These are phyloP conservation scores for Vinca minor DNA, from an alignment of 257 asterid species.

Conservation along the genomic window DNA sequence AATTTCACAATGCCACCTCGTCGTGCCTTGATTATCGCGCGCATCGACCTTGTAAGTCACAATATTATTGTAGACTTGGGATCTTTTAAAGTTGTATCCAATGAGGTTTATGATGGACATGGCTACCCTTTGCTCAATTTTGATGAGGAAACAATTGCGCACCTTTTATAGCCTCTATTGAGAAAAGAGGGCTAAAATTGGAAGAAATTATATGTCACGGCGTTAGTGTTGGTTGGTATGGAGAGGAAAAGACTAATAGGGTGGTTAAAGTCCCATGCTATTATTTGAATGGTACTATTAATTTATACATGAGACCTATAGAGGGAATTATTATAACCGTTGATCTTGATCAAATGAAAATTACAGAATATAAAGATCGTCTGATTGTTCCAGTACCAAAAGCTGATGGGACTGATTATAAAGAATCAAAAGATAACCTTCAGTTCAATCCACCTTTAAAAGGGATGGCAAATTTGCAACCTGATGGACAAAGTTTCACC, in stretches of 20 bases:
- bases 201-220: conserved; percentile 58
- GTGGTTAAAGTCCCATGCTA: conserved; percentile 44
- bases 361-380: conserved; percentile 35
- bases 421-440: conserved; percentile 12
- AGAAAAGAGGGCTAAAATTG: conserved; percentile 43
- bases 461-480: conserved; percentile 2
- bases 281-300: conserved; percentile 53
- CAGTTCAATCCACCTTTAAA: not conserved
- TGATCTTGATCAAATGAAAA: conserved; percentile 60
- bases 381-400: conserved; percentile 50
- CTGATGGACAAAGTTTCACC: conserved; percentile 28
- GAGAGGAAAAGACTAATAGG: conserved; percentile 38
- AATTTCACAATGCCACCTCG: conserved; percentile 9
- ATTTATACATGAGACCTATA: conserved; percentile 66
- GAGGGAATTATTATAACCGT: conserved; percentile 54
- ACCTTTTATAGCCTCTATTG: conserved; percentile 46
- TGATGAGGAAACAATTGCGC: conserved; percentile 34
- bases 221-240: no score
- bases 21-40: conserved; percentile 36
- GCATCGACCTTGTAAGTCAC: conserved; percentile 26
- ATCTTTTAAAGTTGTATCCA: conserved; percentile 20
- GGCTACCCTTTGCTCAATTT: conserved; percentile 47
- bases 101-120: conserved; percentile 32
- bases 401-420: conserved; percentile 46
- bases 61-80: conserved; percentile 42